Evolutionary conservation across 371 early-diverging fungal genomes (phyloP).

Genomic region (Batrachochytrium dendrobatidis): DNA sequence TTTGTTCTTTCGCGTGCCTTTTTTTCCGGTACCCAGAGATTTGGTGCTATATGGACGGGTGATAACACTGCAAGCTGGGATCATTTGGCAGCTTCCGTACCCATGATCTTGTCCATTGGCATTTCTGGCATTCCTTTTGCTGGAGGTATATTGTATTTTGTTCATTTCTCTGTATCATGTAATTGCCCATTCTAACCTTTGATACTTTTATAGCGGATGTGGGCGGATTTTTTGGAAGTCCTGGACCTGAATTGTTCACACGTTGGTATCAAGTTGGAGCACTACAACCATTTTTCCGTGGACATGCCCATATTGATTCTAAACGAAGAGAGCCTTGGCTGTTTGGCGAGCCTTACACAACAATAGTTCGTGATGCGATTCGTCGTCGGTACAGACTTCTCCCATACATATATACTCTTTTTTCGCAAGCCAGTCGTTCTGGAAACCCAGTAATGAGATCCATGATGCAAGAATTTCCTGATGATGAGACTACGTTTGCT

Average conservation of each 20-base stretch:
- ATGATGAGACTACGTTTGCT: slow-evolving; percentile 60
- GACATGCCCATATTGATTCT: slow-evolving; percentile 88
- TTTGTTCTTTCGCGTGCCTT: slow-evolving; percentile 86
- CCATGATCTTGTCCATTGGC: slow-evolving; percentile 73
- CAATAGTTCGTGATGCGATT: slow-evolving; percentile 61
- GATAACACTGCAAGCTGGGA: slow-evolving; percentile 84
- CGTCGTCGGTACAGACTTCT: slow-evolving; percentile 68
- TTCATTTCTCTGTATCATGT: background rate
- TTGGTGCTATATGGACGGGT: slow-evolving; percentile 89
- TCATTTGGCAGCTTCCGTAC: slow-evolving; percentile 62
- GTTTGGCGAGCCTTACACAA: slow-evolving; percentile 70
- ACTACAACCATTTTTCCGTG: slow-evolving; percentile 90
- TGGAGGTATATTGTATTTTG: slow-evolving; percentile 41
- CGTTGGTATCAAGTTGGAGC: slow-evolving; percentile 91
- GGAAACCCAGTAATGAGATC: slow-evolving; percentile 79
- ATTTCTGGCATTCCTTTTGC: slow-evolving; percentile 68
- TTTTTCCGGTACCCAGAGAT: slow-evolving; percentile 81
- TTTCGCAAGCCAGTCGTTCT: slow-evolving; percentile 54
- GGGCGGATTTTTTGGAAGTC: slow-evolving; percentile 89
- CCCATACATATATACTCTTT: slow-evolving; percentile 78
- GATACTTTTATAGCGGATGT: slow-evolving; percentile 58
- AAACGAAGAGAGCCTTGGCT: slow-evolving; percentile 96
- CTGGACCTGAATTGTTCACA: slow-evolving; percentile 64
- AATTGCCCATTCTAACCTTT: background rate
- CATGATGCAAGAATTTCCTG: slow-evolving; percentile 72